phyloP scores from a whole-genome alignment of 1,284 basidiomycete species.

The Fomes fomentarius region DNA sequence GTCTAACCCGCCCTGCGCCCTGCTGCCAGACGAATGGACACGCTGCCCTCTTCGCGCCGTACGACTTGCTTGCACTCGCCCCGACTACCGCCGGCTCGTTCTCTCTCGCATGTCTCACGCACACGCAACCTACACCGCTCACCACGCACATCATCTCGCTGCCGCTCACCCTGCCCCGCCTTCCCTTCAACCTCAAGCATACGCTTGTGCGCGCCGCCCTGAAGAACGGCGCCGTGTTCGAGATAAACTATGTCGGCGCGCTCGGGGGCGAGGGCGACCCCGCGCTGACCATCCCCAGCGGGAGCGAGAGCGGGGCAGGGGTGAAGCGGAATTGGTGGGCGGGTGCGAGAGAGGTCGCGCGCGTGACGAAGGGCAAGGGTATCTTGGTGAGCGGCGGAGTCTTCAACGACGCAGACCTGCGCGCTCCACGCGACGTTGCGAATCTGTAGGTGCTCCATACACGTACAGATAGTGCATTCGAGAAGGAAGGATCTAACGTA shows the following conservation, averaged over 20 bases:
- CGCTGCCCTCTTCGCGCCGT: slow-evolving; percentile 55
- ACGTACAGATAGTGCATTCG: too few relatives aligned
- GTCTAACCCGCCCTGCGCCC: background rate
- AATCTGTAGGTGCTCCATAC: slow-evolving; percentile 61
- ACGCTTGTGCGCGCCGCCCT: slow-evolving; percentile 81
- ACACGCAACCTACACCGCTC: slow-evolving; percentile 76
- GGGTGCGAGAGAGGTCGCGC: slow-evolving; percentile 67
- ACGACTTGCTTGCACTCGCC: slow-evolving; percentile 77
- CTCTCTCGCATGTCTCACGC: slow-evolving; percentile 79
- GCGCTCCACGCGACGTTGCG: slow-evolving; percentile 69
- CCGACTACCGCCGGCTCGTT: slow-evolving; percentile 77
- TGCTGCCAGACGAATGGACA: slow-evolving; percentile 62
- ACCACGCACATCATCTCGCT: slow-evolving; percentile 84
- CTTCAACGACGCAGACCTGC: slow-evolving; percentile 55
- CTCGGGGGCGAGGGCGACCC: slow-evolving; percentile 61
- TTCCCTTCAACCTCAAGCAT: slow-evolving; percentile 83
- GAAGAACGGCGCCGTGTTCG: slow-evolving; percentile 84
- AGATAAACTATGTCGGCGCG: slow-evolving; percentile 78
- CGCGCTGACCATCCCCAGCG: slow-evolving; percentile 46
- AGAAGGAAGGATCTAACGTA: too few relatives aligned
- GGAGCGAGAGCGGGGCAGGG: slow-evolving; percentile 51
- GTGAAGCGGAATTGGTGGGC: slow-evolving; percentile 85
- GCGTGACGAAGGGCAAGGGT: slow-evolving; percentile 78
- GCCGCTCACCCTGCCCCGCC: slow-evolving; percentile 77
- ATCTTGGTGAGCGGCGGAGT: slow-evolving; percentile 71